Evolutionary conservation across 2,329 filamentous ascomycete genomes (phyloP).

Genomic region (Xylariales sp.): DNA sequence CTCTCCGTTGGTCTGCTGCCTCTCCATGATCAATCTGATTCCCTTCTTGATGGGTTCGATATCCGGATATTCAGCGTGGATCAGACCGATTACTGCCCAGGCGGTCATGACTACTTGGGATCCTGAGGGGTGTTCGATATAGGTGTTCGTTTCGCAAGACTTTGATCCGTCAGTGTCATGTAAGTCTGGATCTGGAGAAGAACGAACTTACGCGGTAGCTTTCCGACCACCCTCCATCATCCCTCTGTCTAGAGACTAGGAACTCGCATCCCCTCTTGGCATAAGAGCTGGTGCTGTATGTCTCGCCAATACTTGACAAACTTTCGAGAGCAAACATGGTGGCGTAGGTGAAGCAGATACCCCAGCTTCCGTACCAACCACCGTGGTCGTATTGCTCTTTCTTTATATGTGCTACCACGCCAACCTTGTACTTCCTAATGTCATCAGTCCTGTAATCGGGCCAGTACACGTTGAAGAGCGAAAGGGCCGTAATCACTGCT

Average conservation of each 20-base stretch:
- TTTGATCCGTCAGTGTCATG: slow-evolving; percentile 25
- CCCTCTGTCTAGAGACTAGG: slow-evolving; percentile 75
- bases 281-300: slow-evolving; percentile 66
- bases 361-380: slow-evolving; percentile 98
- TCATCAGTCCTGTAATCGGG: slow-evolving; percentile 74
- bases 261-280: slow-evolving; percentile 79
- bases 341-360: slow-evolving; percentile 96
- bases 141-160: slow-evolving; percentile 73
- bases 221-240: slow-evolving; percentile 95
- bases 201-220: slow-evolving; percentile 64
- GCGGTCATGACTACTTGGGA: slow-evolving; percentile 93
- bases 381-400: slow-evolving; percentile 72
- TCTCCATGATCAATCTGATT: slow-evolving; percentile 73
- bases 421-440: slow-evolving; percentile 65
- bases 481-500: slow-evolving; percentile 82
- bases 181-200: neutral
- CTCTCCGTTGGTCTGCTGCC: slow-evolving; percentile 85
- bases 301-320: slow-evolving; percentile 75
- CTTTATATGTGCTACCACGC: slow-evolving; percentile 80
- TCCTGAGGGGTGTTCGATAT: slow-evolving; percentile 66
- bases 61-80: slow-evolving; percentile 79
- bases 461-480: slow-evolving; percentile 75
- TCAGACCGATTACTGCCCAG: slow-evolving; percentile 78
- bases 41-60: slow-evolving; percentile 67
- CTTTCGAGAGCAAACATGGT: slow-evolving; percentile 94